phyloP scores from a whole-genome alignment of 2,329 filamentous ascomycete genomes.

The Fusarium napiforme region DNA sequence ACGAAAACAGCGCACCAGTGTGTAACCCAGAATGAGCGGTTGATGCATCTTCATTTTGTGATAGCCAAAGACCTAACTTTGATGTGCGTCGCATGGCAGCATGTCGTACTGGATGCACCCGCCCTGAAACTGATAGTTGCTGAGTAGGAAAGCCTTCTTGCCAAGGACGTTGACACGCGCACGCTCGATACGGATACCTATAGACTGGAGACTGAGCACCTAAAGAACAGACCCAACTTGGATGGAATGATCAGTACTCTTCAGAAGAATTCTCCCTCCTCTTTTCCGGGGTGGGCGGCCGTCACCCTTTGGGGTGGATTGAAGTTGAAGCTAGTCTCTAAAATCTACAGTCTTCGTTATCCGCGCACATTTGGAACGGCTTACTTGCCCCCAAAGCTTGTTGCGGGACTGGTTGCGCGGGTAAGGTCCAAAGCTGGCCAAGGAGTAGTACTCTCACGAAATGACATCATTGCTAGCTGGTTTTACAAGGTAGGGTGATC shows the following conservation, averaged over 20 bases:
- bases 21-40: not conserved
- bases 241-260: not conserved
- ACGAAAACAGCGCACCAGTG: not conserved
- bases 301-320: not conserved
- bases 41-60: not conserved
- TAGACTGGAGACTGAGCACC: rapidly evolving
- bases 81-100: not conserved
- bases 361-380: not conserved
- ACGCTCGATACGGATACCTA: rapidly evolving
- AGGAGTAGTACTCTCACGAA: not conserved
- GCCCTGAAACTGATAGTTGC: not conserved
- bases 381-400: not conserved
- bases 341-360: not conserved
- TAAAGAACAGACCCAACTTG: not conserved
- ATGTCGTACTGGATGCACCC: not conserved
- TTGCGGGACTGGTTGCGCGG: not conserved
- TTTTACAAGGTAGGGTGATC: not conserved
- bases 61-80: not conserved
- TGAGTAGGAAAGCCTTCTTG: not conserved
- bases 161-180: rapidly evolving
- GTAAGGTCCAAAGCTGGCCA: not conserved
- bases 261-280: rapidly evolving
- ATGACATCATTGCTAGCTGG: not conserved
- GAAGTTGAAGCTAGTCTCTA: not conserved
- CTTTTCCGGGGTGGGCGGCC: not conserved